These are phyloP conservation scores for Tuber melanosporum DNA, from an alignment of 495 filamentous ascomycete species.

Conservation along the genomic window DNA sequence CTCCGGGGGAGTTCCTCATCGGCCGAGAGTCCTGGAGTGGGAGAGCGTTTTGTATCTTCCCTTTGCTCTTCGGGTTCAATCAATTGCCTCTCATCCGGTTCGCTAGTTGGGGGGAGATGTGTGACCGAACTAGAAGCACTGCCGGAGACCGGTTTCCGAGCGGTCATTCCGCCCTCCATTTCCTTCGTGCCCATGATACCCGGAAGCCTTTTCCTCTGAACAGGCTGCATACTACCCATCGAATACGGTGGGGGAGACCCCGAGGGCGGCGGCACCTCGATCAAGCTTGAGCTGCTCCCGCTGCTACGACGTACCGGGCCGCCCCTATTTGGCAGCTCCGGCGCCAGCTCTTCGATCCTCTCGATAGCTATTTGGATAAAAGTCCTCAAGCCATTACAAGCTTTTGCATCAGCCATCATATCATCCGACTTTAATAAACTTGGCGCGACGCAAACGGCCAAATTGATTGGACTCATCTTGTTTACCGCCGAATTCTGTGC, in stretches of 20 bases:
- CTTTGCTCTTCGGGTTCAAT: not conserved
- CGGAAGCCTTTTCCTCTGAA: conserved; percentile 30
- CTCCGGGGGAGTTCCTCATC: not conserved
- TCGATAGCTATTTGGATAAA: conserved; percentile 46
- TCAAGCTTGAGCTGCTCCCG: not conserved
- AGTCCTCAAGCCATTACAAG: conserved; percentile 45
- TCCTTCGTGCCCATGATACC: conserved; percentile 11
- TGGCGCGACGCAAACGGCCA: conserved; percentile 51
- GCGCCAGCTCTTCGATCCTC: conserved; percentile 36
- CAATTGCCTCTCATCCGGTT: not conserved
- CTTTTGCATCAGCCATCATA: conserved; percentile 48
- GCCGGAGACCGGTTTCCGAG: conserved; percentile 16
- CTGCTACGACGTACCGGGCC: conserved; percentile 7
- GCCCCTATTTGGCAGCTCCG: conserved; percentile 22
- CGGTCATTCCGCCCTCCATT: conserved; percentile 8
- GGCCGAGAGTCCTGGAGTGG: not conserved
- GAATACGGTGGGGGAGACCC: conserved; percentile 26
- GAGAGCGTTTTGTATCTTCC: not conserved
- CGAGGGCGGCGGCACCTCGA: conserved; percentile 11
- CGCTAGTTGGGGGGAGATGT: not conserved
- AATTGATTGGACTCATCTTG: conserved; percentile 51
- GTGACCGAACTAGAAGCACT: conserved; percentile 4
- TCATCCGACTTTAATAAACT: conserved; percentile 43
- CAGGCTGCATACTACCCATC: conserved; percentile 5
- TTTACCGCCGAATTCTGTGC: conserved; percentile 46